Percentiles rank a stretch among this genome's conserved stretches.
Evolutionary conservation across 176 grass and related monocot genomes (phyloP).

Genomic region (Elymus sibiricus): DNA sequence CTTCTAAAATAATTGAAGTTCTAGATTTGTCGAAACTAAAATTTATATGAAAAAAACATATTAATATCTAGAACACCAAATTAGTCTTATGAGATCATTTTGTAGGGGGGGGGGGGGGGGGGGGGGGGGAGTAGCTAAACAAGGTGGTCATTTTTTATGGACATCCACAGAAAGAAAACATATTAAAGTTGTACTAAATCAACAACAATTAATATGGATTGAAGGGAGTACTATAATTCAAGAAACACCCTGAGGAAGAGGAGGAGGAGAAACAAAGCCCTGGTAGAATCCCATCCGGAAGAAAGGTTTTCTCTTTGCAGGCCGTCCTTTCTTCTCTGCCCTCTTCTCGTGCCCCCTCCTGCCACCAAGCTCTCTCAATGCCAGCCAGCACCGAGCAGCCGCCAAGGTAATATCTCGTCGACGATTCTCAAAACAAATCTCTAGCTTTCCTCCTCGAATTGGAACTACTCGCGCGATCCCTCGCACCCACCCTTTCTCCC

Average conservation of each 20-base stretch:
- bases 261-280: not conserved
- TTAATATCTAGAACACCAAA: too few species aligned
- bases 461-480: not conserved
- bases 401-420: slow-evolving; percentile 1
- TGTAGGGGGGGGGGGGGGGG: too few species aligned
- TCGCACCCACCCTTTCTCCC: not conserved
- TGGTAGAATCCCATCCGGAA: not conserved
- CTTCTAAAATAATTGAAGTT: too few species aligned
- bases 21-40: too few species aligned
- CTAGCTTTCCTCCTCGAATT: not conserved
- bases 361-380: slow-evolving; percentile 1
- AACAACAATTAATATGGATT: too few species aligned
- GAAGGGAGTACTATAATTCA: not conserved
- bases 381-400: not conserved
- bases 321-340: not conserved
- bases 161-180: too few species aligned
- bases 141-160: too few species aligned
- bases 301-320: not conserved
- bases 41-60: too few species aligned
- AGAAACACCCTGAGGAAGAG: not conserved
- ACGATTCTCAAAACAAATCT: not conserved
- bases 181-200: too few species aligned
- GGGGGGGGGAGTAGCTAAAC: too few species aligned
- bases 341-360: not conserved
- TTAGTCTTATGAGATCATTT: too few species aligned